A percentile compares a stretch with the other conserved stretches of the same genome.
Evolutionary conservation across 306 rosid genomes (phyloP).

Genomic region (Ormosia emarginata): DNA sequence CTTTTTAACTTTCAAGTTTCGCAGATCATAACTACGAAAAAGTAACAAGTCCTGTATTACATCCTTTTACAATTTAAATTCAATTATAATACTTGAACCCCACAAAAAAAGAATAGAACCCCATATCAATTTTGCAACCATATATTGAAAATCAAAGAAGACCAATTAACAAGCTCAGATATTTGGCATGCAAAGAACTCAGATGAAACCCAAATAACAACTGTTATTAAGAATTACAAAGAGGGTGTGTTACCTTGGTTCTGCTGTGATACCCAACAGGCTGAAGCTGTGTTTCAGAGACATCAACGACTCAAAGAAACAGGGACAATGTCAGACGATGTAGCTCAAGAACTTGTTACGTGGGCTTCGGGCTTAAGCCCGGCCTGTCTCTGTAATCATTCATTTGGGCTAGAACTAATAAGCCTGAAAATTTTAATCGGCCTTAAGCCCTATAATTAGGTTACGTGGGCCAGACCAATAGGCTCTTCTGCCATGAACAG

Average conservation of each 20-base stretch:
- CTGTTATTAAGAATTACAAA: not conserved
- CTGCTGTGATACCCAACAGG: constrained; percentile 49
- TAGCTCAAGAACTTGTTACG: not conserved
- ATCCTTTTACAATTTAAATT: constrained; percentile 24
- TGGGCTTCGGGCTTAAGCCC: constrained; percentile 31
- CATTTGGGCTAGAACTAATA: not conserved
- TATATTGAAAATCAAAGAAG: not conserved
- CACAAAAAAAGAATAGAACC: not conserved
- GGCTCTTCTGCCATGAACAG: too few relatives aligned
- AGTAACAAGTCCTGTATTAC: constrained; percentile 42
- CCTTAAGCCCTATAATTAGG: too few relatives aligned
- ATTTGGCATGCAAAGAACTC: not conserved
- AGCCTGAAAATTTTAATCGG: not conserved
- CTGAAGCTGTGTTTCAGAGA: not conserved
- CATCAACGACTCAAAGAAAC: not conserved
- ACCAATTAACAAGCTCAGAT: not conserved
- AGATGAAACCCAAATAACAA: not conserved
- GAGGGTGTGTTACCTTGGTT: constrained; percentile 39
- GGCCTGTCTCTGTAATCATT: not conserved
- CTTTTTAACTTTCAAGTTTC: constrained; percentile 32
- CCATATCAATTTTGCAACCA: not conserved
- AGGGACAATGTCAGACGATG: not conserved
- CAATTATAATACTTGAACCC: not conserved
- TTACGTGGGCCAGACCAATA: too few relatives aligned
- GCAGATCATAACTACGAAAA: constrained; percentile 2